Conservation (phyloP, 805 yeast species). For the Candida schatavii region DNA sequence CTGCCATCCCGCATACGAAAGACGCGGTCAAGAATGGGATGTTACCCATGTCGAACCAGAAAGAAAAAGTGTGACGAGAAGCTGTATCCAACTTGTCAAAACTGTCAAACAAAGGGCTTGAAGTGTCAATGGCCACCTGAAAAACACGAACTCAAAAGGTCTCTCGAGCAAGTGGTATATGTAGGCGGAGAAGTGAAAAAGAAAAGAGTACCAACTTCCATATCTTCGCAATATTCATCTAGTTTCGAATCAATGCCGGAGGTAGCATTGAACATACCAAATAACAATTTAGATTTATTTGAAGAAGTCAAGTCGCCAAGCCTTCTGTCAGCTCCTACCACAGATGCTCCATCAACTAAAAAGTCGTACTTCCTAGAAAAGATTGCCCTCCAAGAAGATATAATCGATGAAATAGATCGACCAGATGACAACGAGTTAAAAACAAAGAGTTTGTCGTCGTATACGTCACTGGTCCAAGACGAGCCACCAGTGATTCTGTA, state of each 20-base stretch:
- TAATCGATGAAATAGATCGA: not conserved
- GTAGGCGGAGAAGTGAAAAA: constrained; percentile 9
- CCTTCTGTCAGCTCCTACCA: too few relatives aligned
- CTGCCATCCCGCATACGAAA: constrained; percentile 3
- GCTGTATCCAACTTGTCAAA: constrained; percentile 28
- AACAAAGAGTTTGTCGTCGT: not conserved
- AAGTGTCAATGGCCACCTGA: constrained; percentile 27
- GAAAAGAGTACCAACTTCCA: not conserved
- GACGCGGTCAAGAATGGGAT: constrained; percentile 29
- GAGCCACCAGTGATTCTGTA: not conserved
- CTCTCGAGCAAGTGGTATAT: constrained; percentile 21
- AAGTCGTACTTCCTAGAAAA: constrained; percentile 3
- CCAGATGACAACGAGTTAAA: not conserved
- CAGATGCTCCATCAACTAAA: not conserved
- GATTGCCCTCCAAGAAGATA: constrained; percentile 6
- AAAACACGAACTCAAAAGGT: constrained; percentile 20
- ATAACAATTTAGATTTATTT: too few relatives aligned
- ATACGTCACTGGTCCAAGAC: too few relatives aligned
- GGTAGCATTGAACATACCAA: too few relatives aligned
- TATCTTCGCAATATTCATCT: too few relatives aligned
- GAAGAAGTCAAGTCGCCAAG: too few relatives aligned
- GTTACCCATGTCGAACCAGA: constrained; percentile 28
- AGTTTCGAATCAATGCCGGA: too few relatives aligned
- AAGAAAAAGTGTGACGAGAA: constrained; percentile 32
- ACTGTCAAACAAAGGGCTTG: constrained; percentile 20